These are phyloP conservation scores for Melanogaster broomeanus DNA, from an alignment of 768 basidiomycete genomes.

Conservation along the genomic window DNA sequence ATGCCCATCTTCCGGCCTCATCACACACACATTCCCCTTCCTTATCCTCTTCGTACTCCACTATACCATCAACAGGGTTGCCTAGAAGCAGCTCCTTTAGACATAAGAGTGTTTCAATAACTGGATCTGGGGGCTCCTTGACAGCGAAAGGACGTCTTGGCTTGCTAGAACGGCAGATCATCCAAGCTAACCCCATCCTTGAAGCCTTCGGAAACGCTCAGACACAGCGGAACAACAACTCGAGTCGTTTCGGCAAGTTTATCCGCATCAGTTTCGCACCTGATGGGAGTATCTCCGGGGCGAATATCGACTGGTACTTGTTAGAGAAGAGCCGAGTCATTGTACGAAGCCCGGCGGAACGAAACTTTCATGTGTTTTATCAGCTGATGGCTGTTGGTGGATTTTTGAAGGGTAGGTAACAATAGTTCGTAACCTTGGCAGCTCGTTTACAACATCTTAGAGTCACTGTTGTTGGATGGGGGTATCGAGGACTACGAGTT, in stretches of 20 bases:
- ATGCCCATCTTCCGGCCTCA: constrained; percentile 56
- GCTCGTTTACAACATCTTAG: constrained; percentile 39
- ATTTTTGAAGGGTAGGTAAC: constrained; percentile 60
- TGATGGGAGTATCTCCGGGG: constrained; percentile 93
- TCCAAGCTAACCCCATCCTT: constrained; percentile 96
- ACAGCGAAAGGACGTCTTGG: constrained; percentile 78
- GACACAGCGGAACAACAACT: constrained; percentile 97
- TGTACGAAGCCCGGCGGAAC: constrained; percentile 81
- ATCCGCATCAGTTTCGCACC: constrained; percentile 93
- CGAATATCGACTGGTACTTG: constrained; percentile 98
- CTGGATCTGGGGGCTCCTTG: constrained; percentile 45
- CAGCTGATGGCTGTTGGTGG: constrained; percentile 83
- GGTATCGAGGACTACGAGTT: constrained; percentile 84
- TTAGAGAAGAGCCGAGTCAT: constrained; percentile 97
- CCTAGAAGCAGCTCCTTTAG: constrained; percentile 66
- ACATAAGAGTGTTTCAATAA: constrained; percentile 51
- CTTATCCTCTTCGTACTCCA: constrained; percentile 51
- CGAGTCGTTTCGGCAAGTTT: constrained; percentile 98
- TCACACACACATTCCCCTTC: constrained; percentile 73
- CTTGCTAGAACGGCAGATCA: constrained; percentile 90
- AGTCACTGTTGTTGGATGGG: constrained; percentile 71
- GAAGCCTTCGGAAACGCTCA: constrained; percentile 99
- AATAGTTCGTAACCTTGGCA: background rate
- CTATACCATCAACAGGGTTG: constrained; percentile 67
- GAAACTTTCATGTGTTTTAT: constrained; percentile 97